Evolutionary conservation across 192 early-diverging fungal species (phyloP), one percentile per base, ranked within the genome.

Genomic region (Neocallimastix lanati): DNA sequence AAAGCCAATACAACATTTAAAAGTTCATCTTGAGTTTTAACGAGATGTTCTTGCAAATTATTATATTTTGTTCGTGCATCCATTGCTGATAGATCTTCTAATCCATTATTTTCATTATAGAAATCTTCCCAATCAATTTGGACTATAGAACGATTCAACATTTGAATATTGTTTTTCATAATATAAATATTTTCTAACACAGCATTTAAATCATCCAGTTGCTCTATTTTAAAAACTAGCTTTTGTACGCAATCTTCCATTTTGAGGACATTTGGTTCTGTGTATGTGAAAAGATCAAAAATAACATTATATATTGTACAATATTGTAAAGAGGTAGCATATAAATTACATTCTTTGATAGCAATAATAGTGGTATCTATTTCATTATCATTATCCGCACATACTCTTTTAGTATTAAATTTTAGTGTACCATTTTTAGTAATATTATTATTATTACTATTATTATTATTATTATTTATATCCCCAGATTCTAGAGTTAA

Each of bases 371-470:
- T 50, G 1, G 40, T 50, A 21, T 50, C 18, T 4, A 50, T 50
- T 50, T 50, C 40, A 50, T 50, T 50, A 50, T 50, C 40, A 21
- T 50, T 50, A 21, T 50, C 40, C 0, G 18, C 14, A 21, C 7
- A 50, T 4, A 21, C 18, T 14, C 12, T 13, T 13, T 38, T 38
- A 21, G 40, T 50, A 21, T 50, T 50, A 21, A 50, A 21, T 21
- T 50, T 50, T 21, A 50, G 21, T 16, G 40, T 50, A 21, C 18
- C 18, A 50, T 50, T 50, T 92, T 92, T 83, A 4, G 89, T 86
- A 79, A 95, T 89, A 13, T 90, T 90, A 29, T 83, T 78, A 77
- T 83, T 83, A 12, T 80, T 79, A 80, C 82, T 80, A 29, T 78
- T 40, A 27, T 79, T 76, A 27, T 81, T 58, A 28, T 82, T 16